These are phyloP conservation scores for Trichoderma oligosporum DNA, from an alignment of 2,329 filamentous ascomycete genomes.

Conservation along the genomic window DNA sequence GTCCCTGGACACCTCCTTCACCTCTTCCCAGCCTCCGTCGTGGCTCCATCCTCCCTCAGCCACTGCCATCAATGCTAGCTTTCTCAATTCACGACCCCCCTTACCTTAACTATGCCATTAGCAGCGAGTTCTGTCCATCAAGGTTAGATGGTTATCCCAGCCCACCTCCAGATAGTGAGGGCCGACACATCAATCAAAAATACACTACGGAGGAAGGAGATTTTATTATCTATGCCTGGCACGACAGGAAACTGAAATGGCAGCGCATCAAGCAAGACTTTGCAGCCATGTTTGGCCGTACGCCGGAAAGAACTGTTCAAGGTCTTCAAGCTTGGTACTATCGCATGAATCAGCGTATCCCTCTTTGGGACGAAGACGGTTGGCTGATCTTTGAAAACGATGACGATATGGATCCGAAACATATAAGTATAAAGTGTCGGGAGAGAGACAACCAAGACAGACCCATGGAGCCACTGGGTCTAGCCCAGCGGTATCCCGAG, in stretches of 20 bases:
- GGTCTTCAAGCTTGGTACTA: slow-evolving; percentile 45
- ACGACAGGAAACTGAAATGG: slow-evolving; percentile 44
- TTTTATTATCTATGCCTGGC: slow-evolving; percentile 44
- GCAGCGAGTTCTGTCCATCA: slow-evolving; percentile 25
- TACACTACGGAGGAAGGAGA: slow-evolving; percentile 43
- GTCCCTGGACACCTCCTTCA: slow-evolving; percentile 29
- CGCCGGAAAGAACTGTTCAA: slow-evolving; percentile 38
- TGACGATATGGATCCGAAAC: slow-evolving; percentile 37
- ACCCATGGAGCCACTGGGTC: slow-evolving; percentile 36
- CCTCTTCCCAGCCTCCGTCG: slow-evolving; percentile 28
- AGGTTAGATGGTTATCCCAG: slow-evolving; percentile 33
- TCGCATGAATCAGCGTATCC: slow-evolving; percentile 42
- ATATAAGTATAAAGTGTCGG: slow-evolving; percentile 39
- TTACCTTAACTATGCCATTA: slow-evolving; percentile 25
- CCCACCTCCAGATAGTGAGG: slow-evolving; percentile 36
- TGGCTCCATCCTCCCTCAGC: slow-evolving; percentile 26
- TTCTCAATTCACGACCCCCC: slow-evolving; percentile 21
- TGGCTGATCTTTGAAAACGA: slow-evolving; percentile 40
- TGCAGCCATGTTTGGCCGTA: slow-evolving; percentile 37
- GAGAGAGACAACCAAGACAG: slow-evolving; percentile 37
- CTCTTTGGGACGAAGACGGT: slow-evolving; percentile 39
- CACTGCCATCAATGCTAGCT: slow-evolving; percentile 24
- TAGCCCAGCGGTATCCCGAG: slow-evolving; percentile 46
- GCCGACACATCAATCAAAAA: slow-evolving; percentile 42
- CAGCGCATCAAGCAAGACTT: slow-evolving; percentile 39